These are phyloP conservation scores for Penicillium waksmanii DNA, from an alignment of 495 filamentous ascomycete species.

Conservation along the genomic window DNA sequence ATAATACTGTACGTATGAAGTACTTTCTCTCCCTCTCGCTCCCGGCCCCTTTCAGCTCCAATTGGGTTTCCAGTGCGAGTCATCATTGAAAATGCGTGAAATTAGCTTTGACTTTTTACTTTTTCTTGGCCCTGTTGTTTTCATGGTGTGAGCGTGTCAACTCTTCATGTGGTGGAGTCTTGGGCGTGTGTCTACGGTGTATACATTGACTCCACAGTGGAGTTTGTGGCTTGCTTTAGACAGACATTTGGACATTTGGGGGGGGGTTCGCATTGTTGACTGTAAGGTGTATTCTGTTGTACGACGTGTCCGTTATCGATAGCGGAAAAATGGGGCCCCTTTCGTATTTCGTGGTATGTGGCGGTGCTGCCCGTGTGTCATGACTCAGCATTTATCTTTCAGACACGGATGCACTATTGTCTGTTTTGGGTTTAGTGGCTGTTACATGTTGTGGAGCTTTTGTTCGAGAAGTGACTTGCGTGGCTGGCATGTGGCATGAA, in stretches of 20 bases:
- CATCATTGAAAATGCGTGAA: no score
- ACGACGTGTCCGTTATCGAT: constrained; percentile 6
- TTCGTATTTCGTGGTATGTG: background rate
- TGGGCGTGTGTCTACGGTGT: background rate
- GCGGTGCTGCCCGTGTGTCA: background rate
- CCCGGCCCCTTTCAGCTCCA: background rate
- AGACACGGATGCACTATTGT: background rate
- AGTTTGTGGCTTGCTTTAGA: constrained; percentile 5
- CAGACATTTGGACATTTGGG: background rate
- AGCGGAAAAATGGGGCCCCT: background rate
- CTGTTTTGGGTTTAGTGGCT: constrained; percentile 1
- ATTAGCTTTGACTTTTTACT: no score
- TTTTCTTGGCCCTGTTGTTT: no score
- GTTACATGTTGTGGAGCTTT: background rate
- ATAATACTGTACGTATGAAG: no score
- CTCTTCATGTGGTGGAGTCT: background rate
- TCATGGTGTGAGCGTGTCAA: background rate
- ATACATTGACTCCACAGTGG: background rate
- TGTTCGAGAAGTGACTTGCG: background rate
- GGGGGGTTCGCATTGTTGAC: constrained; percentile 4
- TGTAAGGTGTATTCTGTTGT: constrained; percentile 5
- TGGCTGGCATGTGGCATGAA: constrained; percentile 5
- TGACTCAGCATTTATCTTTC: background rate
- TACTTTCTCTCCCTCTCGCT: no score
- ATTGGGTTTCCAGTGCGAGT: background rate